Evolutionary conservation across 106 monocot species (phyloP).

Genomic region (Alisma plantagoaquatica): DNA sequence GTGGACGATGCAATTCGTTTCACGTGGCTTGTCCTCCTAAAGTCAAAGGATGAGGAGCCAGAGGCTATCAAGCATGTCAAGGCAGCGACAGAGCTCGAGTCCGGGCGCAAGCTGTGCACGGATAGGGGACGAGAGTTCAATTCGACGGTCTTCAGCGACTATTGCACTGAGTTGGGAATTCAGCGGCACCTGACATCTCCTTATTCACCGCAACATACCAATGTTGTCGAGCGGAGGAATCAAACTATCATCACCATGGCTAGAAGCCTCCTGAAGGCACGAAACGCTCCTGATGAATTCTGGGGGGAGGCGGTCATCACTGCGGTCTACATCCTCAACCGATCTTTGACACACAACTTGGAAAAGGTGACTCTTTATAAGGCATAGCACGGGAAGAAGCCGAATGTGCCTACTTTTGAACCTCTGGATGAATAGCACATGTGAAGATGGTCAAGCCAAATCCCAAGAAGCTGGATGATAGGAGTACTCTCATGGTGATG

Average conservation of each 20-base stretch:
- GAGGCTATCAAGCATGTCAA: conserved; percentile 12
- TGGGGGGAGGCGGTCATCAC: conserved; percentile 14
- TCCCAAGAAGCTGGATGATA: conserved; percentile 13
- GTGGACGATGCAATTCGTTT: conserved; percentile 19
- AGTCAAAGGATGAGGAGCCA: conserved; percentile 6
- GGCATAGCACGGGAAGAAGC: conserved; percentile 10
- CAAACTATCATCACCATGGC: conserved; percentile 12
- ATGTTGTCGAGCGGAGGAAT: conserved; percentile 16
- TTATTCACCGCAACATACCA: conserved; percentile 23
- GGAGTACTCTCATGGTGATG: neutral
- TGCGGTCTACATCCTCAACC: conserved; percentile 15
- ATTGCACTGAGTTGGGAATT: conserved; percentile 7
- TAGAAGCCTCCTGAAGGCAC: neutral
- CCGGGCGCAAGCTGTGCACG: neutral
- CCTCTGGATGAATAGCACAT: conserved; percentile 13
- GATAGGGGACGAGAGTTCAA: conserved; percentile 16
- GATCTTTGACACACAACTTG: conserved; percentile 4
- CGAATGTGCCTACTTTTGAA: conserved; percentile 6
- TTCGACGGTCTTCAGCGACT: conserved; percentile 5
- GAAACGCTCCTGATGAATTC: conserved; percentile 4
- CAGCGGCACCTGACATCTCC: conserved; percentile 5
- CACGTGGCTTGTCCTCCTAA: conserved; percentile 18
- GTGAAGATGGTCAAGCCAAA: neutral
- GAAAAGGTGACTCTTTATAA: conserved; percentile 7
- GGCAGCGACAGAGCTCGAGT: conserved; percentile 9